Evolutionary conservation across 768 basidiomycete genomes (phyloP).

Genomic region (Boletus vermiculosoides): DNA sequence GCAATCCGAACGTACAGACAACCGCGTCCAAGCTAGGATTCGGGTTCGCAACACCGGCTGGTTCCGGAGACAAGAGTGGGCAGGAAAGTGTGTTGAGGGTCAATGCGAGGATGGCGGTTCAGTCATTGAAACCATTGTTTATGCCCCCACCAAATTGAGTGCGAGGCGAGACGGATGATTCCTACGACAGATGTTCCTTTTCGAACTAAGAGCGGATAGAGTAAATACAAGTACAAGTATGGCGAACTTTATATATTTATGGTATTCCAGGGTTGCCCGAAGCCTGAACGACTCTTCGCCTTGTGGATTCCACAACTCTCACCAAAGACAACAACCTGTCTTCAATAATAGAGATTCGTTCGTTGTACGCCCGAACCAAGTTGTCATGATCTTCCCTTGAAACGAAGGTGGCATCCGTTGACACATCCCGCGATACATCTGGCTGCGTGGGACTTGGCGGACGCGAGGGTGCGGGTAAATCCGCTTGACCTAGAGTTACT

Average conservation of each 20-base stretch:
- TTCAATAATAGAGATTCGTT: not conserved
- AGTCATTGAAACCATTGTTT: slow-evolving; percentile 27
- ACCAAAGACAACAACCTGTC: not conserved
- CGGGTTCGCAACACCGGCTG: slow-evolving; percentile 29
- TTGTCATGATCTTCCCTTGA: not conserved
- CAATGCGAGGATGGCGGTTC: slow-evolving; percentile 27
- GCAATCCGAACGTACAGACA: slow-evolving; percentile 46
- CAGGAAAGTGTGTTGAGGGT: slow-evolving; percentile 27
- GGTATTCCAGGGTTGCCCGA: not conserved
- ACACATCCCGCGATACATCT: too few relatives aligned
- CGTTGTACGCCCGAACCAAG: not conserved
- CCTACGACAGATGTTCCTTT: not conserved
- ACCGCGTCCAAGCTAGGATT: slow-evolving; percentile 48
- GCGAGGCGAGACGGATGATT: not conserved
- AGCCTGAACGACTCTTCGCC: not conserved
- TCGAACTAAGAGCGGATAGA: not conserved
- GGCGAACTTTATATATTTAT: not conserved
- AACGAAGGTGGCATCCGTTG: not conserved
- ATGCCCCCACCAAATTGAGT: slow-evolving; percentile 20
- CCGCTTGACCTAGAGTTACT: not conserved
- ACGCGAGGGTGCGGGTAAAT: not conserved
- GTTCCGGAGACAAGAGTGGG: slow-evolving; percentile 4
- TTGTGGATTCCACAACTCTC: not conserved
- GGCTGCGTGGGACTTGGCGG: too few relatives aligned
- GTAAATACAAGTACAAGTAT: not conserved